Percentiles rank a stretch among this genome's conserved stretches.
These are phyloP conservation scores for Solanum tarijense DNA, from an alignment of 257 asterid genomes.

Conservation along the genomic window DNA sequence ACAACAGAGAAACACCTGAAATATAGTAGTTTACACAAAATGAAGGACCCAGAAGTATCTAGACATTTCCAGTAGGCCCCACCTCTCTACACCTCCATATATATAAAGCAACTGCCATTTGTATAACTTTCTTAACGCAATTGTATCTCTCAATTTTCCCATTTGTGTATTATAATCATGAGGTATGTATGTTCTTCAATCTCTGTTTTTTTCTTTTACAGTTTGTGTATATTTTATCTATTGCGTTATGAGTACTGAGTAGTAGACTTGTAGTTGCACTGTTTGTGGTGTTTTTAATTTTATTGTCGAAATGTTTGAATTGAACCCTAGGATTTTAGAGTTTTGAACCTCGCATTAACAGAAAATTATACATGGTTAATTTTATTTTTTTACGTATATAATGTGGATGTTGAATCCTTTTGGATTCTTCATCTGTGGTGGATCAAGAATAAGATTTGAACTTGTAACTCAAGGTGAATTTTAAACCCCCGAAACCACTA, in stretches of 20 bases:
- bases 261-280: neutral
- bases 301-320: neutral
- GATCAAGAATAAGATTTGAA: neutral
- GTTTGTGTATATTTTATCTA: neutral
- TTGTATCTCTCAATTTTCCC: neutral
- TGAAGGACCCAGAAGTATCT: slow-evolving; percentile 16
- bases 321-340: neutral
- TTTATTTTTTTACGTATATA: neutral
- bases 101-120: neutral
- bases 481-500: neutral
- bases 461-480: neutral
- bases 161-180: neutral
- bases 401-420: neutral
- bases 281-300: neutral
- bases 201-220: neutral
- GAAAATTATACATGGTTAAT: neutral
- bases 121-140: neutral
- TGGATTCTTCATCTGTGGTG: neutral
- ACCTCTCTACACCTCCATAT: neutral
- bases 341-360: neutral
- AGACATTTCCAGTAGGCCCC: slow-evolving; percentile 19
- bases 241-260: neutral
- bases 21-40: neutral
- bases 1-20: neutral
- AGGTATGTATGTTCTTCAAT: neutral